These are phyloP conservation scores for Delitschia confertaspora DNA, from an alignment of 495 filamentous ascomycete genomes.

Conservation along the genomic window DNA sequence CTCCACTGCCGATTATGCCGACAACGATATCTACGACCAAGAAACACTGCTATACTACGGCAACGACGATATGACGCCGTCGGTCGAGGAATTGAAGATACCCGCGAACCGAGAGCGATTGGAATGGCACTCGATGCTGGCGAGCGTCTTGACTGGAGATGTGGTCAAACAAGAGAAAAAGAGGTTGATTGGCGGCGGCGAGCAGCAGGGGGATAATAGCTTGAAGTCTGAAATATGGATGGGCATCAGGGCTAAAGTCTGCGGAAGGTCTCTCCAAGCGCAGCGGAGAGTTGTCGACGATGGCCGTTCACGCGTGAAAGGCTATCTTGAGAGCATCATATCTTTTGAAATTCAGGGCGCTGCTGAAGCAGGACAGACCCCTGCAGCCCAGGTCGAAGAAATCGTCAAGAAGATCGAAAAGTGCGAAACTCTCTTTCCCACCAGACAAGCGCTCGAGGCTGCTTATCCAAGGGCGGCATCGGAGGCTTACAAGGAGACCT, in stretches of 20 bases:
- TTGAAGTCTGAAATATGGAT: slow-evolving; percentile 83
- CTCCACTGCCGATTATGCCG: slow-evolving; percentile 69
- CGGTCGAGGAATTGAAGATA: slow-evolving; percentile 78
- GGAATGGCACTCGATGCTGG: slow-evolving; percentile 97
- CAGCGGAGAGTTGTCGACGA: slow-evolving; percentile 82
- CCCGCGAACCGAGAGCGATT: slow-evolving; percentile 81
- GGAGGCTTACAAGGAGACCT: slow-evolving; percentile 63
- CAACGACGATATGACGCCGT: slow-evolving; percentile 78
- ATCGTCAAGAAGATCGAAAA: slow-evolving; percentile 81
- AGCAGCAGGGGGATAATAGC: slow-evolving; percentile 61
- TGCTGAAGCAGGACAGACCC: slow-evolving; percentile 79
- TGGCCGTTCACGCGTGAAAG: slow-evolving; percentile 55
- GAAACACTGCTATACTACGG: slow-evolving; percentile 86
- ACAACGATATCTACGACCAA: slow-evolving; percentile 79
- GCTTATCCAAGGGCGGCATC: slow-evolving; percentile 68
- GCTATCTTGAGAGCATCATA: slow-evolving; percentile 74
- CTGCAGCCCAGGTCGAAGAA: slow-evolving; percentile 79
- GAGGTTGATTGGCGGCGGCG: slow-evolving; percentile 72
- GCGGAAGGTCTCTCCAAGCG: slow-evolving; percentile 70
- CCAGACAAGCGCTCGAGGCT: slow-evolving; percentile 57
- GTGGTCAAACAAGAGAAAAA: slow-evolving; percentile 98
- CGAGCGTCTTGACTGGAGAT: slow-evolving; percentile 89
- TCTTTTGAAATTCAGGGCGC: slow-evolving; percentile 90
- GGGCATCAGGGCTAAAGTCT: slow-evolving; percentile 70
- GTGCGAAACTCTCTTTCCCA: slow-evolving; percentile 76